Evolutionary conservation across 257 asterid species (phyloP).

Genomic region (Sherardia arvensis): DNA sequence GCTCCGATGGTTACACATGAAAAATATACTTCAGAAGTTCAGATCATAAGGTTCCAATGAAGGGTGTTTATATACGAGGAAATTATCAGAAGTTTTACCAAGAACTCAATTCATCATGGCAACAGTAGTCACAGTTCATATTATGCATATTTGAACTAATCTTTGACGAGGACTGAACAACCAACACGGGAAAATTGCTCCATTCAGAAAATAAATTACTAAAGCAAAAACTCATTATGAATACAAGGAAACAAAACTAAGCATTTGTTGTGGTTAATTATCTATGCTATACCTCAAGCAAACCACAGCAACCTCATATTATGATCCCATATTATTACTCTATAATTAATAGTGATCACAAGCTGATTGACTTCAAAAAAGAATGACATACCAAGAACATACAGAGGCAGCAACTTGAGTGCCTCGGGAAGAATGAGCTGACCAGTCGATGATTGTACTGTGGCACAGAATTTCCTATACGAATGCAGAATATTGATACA

Average conservation of each 20-base stretch:
- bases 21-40: too few species aligned
- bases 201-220: not conserved
- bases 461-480: slow-evolving; percentile 91
- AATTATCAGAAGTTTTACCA: too few species aligned
- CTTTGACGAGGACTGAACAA: not conserved
- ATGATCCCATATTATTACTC: not conserved
- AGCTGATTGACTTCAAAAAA: not conserved
- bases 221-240: not conserved
- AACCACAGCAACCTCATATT: not conserved
- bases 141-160: not conserved
- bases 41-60: not conserved
- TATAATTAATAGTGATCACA: not conserved
- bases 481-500: slow-evolving; percentile 88
- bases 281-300: not conserved
- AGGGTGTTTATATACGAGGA: too few species aligned
- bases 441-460: slow-evolving; percentile 77
- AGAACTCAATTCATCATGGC: too few species aligned
- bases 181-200: not conserved
- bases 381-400: slow-evolving; percentile 65
- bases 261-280: not conserved
- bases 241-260: not conserved
- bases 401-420: slow-evolving; percentile 87
- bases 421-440: slow-evolving; percentile 98
- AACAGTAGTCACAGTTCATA: too few species aligned
- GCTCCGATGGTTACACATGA: not conserved